Evolutionary conservation across 2,329 filamentous ascomycete genomes (phyloP), one percentile per base, ranked within the genome.

Genomic region (Clonostachys rhizophaga): DNA sequence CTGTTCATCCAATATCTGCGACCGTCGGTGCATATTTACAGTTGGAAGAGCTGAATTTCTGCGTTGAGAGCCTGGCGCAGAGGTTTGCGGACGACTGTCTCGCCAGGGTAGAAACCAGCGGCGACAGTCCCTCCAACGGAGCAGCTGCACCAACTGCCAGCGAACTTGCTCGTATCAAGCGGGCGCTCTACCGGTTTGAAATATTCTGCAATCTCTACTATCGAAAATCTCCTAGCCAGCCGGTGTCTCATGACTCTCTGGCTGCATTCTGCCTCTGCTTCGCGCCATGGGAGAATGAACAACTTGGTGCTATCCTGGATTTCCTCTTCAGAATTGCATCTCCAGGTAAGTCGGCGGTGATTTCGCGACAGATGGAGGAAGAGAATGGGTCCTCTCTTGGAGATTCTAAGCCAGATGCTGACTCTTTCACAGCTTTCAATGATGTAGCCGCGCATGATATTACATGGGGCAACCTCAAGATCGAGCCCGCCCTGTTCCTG

Each of bases 271-370:
- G 33, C 17, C 10, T 8, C 24, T 20, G 11, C 18, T 44, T 49
- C 44, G 40, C 48, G 12, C 48, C 48, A 4, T 49, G 48, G 48
- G 45, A 49, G 37, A 40, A 42, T 13, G 48, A 49, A 18, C 45
- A 49, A 42, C 36, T 49, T 36, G 40, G 45, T n/a, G 42, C 45
- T 33, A 34, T 47, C 24, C 34, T 44, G 20, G 45, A 49, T 30
- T 49, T 47, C 42, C 34, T 49, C 12, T 40, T 30, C 34, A 40
- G 41, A 24, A 17, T 33, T 18, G 41, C 47, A 13, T 34, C 40
- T 34, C 43, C 43, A 39, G 43, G 47, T 46, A 10, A 46, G 47
- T 49, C 30, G 4, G 9, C 9, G 24, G 3, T 2, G 9, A 30
- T 4, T 30, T 10, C 3, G 4, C 24, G 10, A 10, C 24, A 30